Percentiles rank a stretch among this genome's conserved stretches.
These are phyloP conservation scores for Botryotinia narcissicola DNA, from an alignment of 2,329 filamentous ascomycete genomes.

Conservation along the genomic window DNA sequence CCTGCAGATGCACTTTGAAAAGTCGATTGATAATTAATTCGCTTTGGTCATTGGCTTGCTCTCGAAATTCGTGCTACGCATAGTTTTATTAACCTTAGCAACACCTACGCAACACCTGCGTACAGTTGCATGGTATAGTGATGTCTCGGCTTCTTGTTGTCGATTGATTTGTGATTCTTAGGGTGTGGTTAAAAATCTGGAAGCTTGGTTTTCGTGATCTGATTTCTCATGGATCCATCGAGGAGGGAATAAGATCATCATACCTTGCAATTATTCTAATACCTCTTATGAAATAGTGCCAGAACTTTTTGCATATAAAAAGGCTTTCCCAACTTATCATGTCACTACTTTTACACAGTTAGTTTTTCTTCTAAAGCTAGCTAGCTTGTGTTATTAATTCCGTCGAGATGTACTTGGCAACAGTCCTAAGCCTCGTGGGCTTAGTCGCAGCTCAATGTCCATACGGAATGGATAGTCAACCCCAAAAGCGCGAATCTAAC, in stretches of 20 bases:
- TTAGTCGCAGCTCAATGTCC: slow-evolving; percentile 11
- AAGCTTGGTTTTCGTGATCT: background rate
- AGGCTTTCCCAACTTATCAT: background rate
- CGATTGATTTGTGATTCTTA: background rate
- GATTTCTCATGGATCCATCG: background rate
- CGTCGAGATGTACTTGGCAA: slow-evolving; percentile 3
- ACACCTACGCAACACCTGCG: background rate
- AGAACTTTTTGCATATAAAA: background rate
- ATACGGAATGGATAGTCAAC: background rate
- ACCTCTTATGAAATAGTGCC: background rate
- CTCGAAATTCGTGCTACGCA: background rate
- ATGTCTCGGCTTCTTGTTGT: background rate
- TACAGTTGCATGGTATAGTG: background rate
- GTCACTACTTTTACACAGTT: background rate
- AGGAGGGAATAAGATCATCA: background rate
- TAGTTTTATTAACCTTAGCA: background rate
- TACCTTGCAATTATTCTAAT: background rate
- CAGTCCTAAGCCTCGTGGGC: background rate
- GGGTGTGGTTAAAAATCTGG: background rate
- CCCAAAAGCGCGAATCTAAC: background rate
- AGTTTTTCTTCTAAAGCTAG: background rate
- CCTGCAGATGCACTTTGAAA: background rate
- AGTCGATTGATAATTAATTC: background rate
- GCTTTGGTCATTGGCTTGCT: background rate
- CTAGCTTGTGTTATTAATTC: background rate